Evolutionary conservation across 306 rosid genomes (phyloP), one percentile per base, ranked within the genome.

Genomic region (Calophaca sinica): DNA sequence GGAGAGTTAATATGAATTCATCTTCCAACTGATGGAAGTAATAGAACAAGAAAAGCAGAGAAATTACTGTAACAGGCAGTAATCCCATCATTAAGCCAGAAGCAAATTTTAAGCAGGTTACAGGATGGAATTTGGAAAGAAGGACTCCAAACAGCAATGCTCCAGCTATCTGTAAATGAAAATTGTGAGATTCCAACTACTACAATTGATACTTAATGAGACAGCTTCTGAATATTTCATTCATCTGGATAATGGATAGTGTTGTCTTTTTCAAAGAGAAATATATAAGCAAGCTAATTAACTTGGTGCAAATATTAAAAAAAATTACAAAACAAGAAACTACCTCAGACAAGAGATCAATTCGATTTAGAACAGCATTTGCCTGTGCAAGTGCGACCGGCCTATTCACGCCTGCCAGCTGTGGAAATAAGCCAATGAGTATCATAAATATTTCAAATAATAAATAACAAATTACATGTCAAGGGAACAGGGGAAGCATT

Each of bases 311-410:
- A 42, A 51, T 20, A 53, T 15, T 44, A 54, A 54, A 66, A 36
- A 20, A 20, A 20, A 20, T 20, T 0, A 49, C n/a, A 59, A 69
- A 75, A 65, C 8, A 50, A 50, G 59, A 53, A 84, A 72, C 42
- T 83, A 96, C 99, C 97, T 96, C 97, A 74, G 96, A 92, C 45
- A 94, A 79, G 75, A 96, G 98, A 83, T 96, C 98, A 53, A 90
- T 96, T 85, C 97, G 90, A 84, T 84, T 90, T 31, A 94, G 90
- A 82, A 86, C 63, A 51, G 99, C 98, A 87, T 92, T 96, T 83
- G 93, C 98, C 55, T 92, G 89, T 2, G 97, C 96, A 67, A 96
- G 96, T 31, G 99, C 99, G 63, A 96, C 76, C 13, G 99, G 96
- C 85, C 98, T 84, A 79, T 90, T 96, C 49, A 96, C 85, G 84